Conservation (phyloP, 257 asterid genomes). For the Apocynum venetum region DNA sequence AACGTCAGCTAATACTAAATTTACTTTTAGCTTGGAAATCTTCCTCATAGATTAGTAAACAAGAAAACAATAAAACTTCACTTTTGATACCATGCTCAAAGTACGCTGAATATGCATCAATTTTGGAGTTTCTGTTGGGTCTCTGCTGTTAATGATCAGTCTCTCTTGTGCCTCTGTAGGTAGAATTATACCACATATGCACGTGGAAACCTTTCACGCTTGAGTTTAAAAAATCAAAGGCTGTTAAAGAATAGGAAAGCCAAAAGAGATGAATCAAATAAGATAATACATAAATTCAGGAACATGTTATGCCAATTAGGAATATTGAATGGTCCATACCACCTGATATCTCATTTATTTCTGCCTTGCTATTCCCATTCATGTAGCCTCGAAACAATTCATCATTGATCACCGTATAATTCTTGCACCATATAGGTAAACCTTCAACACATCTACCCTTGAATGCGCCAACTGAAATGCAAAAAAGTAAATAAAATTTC, state of each 20-base stretch:
- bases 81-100: slow-evolving; percentile 33
- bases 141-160: background rate
- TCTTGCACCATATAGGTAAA: slow-evolving; percentile 32
- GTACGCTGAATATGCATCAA: slow-evolving; percentile 24
- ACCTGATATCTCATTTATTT: slow-evolving; percentile 29
- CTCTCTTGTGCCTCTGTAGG: background rate
- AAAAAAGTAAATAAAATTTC: background rate
- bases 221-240: slow-evolving; percentile 36
- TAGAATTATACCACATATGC: slow-evolving; percentile 31
- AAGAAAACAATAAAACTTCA: slow-evolving; percentile 3
- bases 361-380: slow-evolving; percentile 26
- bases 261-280: background rate
- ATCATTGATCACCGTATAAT: slow-evolving; percentile 24
- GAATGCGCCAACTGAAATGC: slow-evolving; percentile 1
- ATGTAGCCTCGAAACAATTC: slow-evolving; percentile 34
- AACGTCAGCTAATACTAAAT: background rate
- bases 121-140: background rate
- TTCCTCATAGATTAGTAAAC: background rate
- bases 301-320: background rate
- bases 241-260: slow-evolving; percentile 14
- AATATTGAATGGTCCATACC: slow-evolving; percentile 19
- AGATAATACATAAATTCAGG: background rate
- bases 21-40: background rate
- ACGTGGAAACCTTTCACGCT: slow-evolving; percentile 25
- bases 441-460: slow-evolving; percentile 29